A percentile compares a stretch with the other conserved stretches of the same genome.
These are phyloP conservation scores for Curvularia lunata DNA, from an alignment of 2,329 filamentous ascomycete species.

Conservation along the genomic window DNA sequence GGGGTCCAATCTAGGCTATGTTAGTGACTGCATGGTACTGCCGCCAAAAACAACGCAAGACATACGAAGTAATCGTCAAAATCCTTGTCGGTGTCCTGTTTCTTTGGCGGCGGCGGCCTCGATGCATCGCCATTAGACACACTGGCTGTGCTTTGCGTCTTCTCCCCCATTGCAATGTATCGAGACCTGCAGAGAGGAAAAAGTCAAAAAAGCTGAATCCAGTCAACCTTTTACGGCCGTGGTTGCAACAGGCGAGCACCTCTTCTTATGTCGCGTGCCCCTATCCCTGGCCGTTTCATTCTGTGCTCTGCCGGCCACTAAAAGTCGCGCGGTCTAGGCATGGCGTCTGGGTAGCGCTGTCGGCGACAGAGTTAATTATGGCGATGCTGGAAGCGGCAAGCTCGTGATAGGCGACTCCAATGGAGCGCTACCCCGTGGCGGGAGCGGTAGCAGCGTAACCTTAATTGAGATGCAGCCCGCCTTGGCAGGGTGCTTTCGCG, in stretches of 20 bases:
- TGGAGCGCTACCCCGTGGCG: background rate
- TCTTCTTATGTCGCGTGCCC: background rate
- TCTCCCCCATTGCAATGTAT: background rate
- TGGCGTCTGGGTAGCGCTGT: background rate
- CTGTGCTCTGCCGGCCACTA: background rate
- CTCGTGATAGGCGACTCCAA: background rate
- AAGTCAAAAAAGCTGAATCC: background rate
- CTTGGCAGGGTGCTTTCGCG: background rate
- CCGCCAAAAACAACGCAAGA: background rate
- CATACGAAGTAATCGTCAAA: constrained; percentile 1
- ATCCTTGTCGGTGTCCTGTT: background rate
- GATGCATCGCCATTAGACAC: background rate
- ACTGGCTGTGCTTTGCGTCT: background rate
- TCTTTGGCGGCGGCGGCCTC: background rate
- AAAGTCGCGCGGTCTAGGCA: background rate
- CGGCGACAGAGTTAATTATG: background rate
- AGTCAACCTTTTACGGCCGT: background rate
- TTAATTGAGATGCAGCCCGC: background rate
- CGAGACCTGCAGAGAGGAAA: background rate
- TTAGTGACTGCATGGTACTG: background rate
- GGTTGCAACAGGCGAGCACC: background rate
- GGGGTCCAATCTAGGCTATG: constrained; percentile 59
- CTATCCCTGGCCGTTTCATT: background rate
- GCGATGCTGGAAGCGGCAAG: background rate
- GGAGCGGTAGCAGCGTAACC: background rate